A percentile compares a stretch with the other conserved stretches of the same genome.
Conservation (phyloP, 2,329 filamentous ascomycete species). For the Didymella exigua region DNA sequence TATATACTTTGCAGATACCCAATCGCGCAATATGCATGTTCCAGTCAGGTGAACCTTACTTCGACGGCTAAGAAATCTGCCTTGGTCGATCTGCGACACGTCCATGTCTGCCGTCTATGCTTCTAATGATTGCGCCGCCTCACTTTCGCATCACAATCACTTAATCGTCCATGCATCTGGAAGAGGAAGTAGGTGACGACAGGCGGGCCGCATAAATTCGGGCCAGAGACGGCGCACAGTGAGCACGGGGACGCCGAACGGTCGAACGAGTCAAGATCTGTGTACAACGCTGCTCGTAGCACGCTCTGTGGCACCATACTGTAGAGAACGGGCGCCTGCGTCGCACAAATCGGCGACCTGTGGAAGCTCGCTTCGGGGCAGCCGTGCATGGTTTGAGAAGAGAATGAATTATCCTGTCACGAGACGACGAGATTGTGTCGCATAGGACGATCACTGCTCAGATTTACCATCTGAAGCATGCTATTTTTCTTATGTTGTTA, state of each 20-base stretch:
- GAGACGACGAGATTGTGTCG: not conserved
- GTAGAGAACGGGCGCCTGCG: conserved; percentile 1
- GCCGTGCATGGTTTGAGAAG: not conserved
- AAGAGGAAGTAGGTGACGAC: conserved; percentile 6
- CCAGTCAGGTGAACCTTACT: not conserved
- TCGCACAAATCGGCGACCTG: conserved; percentile 15
- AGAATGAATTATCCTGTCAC: not conserved
- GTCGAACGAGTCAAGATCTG: conserved; percentile 19
- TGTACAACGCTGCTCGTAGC: conserved; percentile 15
- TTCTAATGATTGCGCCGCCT: not conserved
- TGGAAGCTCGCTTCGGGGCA: not conserved
- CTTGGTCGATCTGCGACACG: not conserved
- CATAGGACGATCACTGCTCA: not conserved
- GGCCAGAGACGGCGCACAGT: not conserved
- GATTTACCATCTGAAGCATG: not conserved
- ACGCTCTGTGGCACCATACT: conserved; percentile 2
- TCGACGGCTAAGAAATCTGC: not conserved
- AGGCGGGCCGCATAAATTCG: not conserved
- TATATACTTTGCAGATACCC: not conserved
- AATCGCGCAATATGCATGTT: not conserved
- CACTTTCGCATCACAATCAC: not conserved
- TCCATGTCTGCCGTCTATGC: not conserved
- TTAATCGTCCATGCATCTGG: not conserved
- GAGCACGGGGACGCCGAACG: conserved; percentile 9
- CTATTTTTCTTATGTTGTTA: too few species aligned